Evolutionary conservation across 2,329 filamentous ascomycete species (phyloP), one percentile per base, ranked within the genome.

Genomic region (Calonectria pseudoturangicola): DNA sequence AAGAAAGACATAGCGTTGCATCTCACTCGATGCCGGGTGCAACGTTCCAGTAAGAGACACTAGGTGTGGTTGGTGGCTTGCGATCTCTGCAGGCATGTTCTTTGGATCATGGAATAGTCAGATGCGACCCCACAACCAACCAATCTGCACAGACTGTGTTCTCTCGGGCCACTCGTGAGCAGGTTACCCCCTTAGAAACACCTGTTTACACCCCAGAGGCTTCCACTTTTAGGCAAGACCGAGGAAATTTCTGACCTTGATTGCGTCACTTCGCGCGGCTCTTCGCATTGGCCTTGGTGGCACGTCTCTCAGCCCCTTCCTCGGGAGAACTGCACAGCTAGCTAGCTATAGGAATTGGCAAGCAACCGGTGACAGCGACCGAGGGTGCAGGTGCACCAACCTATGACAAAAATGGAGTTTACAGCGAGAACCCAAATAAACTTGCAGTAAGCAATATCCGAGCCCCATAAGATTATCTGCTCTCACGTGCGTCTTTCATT

Each of bases 111-210:
- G 30, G 27, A 47, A 68, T 48, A 58, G 43, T 63, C 66, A 63
- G 45, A 64, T 51, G 45, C 65, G 45, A 71, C 66, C 54, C 56
- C 70, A 65, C 62, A 41, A 21, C 47, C 62, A 58, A 51, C 28
- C 65, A 51, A 51, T 60, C 72, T 66, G 36, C 65, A 66, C 58
- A 66, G n/a, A 62, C 25, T 33, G 25, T 30, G 28, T 66, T 67
- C 68, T 64, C 60, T 71, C 64, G 47, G 60, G 10, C 33, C 62
- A 74, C 54, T 60, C 25, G 45, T 70, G 39, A 63, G 45, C 68
- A 73, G 65, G 51, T 70, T 64, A 45, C 10, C 50, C 43, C 47
- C 39, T 58, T 27, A 43, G 64, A 72, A 73, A 58, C 72, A 68
- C 54, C 16, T 74, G 66, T 70, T 71, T 66, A 30, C 18, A 45